Base-by-base conservation (phyloP, 225 moss, liverwort and hornwort species). In the Climacium dendroides region DNA sequence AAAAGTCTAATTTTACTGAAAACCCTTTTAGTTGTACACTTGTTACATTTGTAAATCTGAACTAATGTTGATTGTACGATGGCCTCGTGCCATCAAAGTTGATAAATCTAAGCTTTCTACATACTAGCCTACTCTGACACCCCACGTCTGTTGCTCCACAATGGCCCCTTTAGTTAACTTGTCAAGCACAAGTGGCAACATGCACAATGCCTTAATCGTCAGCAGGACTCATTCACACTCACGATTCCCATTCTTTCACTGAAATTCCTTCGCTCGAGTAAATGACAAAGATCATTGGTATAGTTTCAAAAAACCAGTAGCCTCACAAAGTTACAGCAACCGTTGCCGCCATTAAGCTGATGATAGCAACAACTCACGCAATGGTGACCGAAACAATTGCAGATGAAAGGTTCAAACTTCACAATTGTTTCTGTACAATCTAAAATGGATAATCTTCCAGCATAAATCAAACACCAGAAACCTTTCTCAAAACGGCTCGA, bases 401-500 rank as follows among this genome's bases (percentile, higher is more conserved):
- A 74, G 54, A 70, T 71, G 77, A 80, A 39, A 82, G 50, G 52
- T 82, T 85, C 54, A 87, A 81, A 78, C 58, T 85, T 41, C 22
- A 69, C 74, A 91, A 74, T 85, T 87, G 79, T 48, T 75, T 87
- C 85, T 83, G 62, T 74, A 83, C 85, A 88, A 10, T 87, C 77
- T 59, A 61, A 83, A 73, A 37, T 20, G 39, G 74, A 26, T 73
- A 14, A 67, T 53, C 76, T 57, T 48, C 83, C 47, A 65, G 54
- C 81, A 66, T 35, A 64, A 25, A 80, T 82, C 85, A 91, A 74
- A 57, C 85, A 76, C 78, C 74, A 62, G 66, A 48, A 34, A 96
- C 91, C 82, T 87, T 97, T 82, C 79, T 92, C 81, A 98, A 89
- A 80, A 91, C 88, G 73, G 98, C 98, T 61, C 91, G 93, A 78